Percentiles rank a stretch among this genome's conserved stretches.
These are phyloP conservation scores for Malania oleifera DNA, from an alignment of 164 flowering plant genomes.

Conservation along the genomic window DNA sequence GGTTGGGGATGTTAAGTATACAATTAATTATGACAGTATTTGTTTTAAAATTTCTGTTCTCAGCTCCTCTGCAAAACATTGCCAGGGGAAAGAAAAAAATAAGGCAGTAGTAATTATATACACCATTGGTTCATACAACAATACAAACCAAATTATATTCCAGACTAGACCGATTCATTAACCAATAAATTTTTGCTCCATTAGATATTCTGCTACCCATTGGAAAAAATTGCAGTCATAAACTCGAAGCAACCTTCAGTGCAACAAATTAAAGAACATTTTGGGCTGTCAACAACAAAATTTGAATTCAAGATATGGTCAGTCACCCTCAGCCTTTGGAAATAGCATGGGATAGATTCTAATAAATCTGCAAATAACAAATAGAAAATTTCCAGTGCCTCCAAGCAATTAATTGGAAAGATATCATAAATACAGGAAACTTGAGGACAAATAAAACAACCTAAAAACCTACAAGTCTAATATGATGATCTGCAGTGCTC, in stretches of 20 bases:
- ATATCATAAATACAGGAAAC: constrained; percentile 1
- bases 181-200: no score
- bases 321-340: constrained; percentile 7
- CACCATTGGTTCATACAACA: no score
- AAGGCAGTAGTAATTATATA: no score
- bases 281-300: neutral
- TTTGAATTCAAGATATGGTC: neutral
- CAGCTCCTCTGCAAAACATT: no score
- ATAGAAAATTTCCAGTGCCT: constrained; percentile 11
- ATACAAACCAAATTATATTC: no score
- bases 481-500: neutral
- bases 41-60: no score
- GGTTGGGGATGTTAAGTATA: no score
- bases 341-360: constrained; percentile 8
- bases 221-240: no score
- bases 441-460: constrained; percentile 2
- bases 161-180: no score
- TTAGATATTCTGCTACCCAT: no score
- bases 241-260: neutral
- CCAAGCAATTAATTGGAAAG: constrained; percentile 3
- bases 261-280: neutral
- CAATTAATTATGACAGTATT: no score
- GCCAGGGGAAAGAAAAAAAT: no score
- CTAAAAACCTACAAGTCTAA: constrained; percentile 9
- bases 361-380: constrained; percentile 15